A percentile compares a stretch with the other conserved stretches of the same genome.
Evolutionary conservation across 306 rosid species (phyloP).

Genomic region (Gynostemma pentaphyllum): DNA sequence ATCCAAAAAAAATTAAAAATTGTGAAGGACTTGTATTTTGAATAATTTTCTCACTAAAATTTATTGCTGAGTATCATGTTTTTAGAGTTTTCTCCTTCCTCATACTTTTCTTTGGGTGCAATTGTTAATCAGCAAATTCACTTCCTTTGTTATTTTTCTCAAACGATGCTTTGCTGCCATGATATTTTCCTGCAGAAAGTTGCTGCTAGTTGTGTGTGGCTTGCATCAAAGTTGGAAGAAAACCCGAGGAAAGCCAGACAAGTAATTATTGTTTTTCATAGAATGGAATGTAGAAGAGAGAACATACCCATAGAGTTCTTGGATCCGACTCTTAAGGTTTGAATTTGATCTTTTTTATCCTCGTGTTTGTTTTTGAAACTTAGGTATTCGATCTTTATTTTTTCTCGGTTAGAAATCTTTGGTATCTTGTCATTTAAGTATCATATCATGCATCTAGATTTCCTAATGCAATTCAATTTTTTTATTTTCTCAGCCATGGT

Average conservation of each 20-base stretch:
- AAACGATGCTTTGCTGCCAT: not conserved
- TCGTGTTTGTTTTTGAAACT: not conserved
- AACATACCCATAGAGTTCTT: conserved; percentile 62
- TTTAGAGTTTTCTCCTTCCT: no score
- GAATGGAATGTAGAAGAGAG: conserved; percentile 97
- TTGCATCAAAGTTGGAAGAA: conserved; percentile 92
- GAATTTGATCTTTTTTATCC: conserved; percentile 11
- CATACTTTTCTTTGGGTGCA: no score
- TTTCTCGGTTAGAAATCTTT: not conserved
- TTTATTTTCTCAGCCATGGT: not conserved
- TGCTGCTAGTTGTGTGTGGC: conserved; percentile 94
- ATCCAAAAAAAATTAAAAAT: no score
- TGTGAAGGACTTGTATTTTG: not conserved
- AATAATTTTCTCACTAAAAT: no score
- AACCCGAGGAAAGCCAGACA: conserved; percentile 88
- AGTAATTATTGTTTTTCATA: conserved; percentile 75
- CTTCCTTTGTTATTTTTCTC: not conserved
- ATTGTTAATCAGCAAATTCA: not conserved
- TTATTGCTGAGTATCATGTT: no score
- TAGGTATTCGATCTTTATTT: not conserved
- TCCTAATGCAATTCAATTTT: not conserved
- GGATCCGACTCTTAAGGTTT: conserved; percentile 77
- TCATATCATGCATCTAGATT: not conserved
- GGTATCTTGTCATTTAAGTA: not conserved
- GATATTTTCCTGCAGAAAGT: conserved; percentile 57